Percentiles rank a stretch among this genome's conserved stretches.
Conservation (phyloP, 73 alveolate species). For the Breviolum minutum region DNA sequence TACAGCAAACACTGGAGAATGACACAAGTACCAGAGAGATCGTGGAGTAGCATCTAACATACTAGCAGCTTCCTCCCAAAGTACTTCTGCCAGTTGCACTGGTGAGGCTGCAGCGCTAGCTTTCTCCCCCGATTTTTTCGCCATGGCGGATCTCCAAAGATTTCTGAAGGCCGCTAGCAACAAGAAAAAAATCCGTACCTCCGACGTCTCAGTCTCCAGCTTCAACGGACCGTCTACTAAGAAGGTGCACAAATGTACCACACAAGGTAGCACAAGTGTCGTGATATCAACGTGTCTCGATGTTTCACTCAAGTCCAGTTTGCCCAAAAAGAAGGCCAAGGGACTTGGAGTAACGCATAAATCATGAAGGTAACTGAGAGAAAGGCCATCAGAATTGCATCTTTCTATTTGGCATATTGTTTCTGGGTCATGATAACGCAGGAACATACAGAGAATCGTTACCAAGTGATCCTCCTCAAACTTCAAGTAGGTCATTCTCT, state of each 20-base stretch:
- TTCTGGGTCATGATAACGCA: slow-evolving; percentile 56
- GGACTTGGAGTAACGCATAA: neutral
- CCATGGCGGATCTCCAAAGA: too few species aligned
- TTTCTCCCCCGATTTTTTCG: too few species aligned
- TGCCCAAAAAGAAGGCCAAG: neutral
- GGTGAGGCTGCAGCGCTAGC: neutral
- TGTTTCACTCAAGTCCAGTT: neutral
- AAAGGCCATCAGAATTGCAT: too few species aligned
- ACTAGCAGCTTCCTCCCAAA: neutral
- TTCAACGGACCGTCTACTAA: neutral
- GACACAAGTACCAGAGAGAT: neutral
- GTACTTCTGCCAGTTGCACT: neutral
- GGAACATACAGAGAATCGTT: neutral
- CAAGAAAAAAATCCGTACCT: neutral
- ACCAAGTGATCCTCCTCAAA: slow-evolving; percentile 32
- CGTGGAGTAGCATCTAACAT: slow-evolving; percentile 39
- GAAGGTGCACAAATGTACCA: neutral
- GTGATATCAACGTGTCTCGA: neutral
- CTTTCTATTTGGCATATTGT: too few species aligned
- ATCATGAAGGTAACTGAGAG: neutral
- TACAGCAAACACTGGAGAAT: neutral
- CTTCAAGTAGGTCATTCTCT: slow-evolving; percentile 8
- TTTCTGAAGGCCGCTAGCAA: slow-evolving; percentile 1
- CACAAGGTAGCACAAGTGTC: neutral
- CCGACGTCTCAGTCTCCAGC: neutral